A percentile compares a stretch with the other conserved stretches of the same genome.
Conservation (phyloP, 805 yeast species). For the Metschnikowia dekortorum region DNA sequence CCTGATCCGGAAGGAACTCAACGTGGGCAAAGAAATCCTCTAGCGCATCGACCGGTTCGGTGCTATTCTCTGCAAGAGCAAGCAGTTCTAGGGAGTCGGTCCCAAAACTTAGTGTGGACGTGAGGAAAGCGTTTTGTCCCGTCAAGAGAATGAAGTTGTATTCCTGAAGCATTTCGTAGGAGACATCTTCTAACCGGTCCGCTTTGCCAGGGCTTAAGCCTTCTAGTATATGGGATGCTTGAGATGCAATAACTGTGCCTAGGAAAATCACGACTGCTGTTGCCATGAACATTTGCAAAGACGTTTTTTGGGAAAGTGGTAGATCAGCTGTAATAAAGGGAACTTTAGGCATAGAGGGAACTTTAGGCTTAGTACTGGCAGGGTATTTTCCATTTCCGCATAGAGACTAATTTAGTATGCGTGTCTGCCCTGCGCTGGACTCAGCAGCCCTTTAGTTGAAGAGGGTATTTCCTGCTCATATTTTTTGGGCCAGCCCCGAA, state of each 20-base stretch:
- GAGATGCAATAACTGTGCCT: background rate
- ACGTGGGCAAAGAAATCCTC: background rate
- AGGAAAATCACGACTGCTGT: background rate
- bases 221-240: background rate
- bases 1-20: conserved; percentile 1
- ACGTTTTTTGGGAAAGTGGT: background rate
- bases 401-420: conserved; percentile 1
- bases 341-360: background rate
- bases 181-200: background rate
- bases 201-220: background rate
- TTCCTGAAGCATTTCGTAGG: conserved; percentile 4
- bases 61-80: background rate
- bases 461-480: too few species aligned
- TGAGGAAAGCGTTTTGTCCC: conserved; percentile 8
- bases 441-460: too few species aligned
- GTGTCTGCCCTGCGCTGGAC: background rate
- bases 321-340: too few species aligned
- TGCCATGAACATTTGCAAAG: background rate
- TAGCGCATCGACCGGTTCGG: background rate
- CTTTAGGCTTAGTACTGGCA: background rate
- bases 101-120: background rate
- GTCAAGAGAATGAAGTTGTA: conserved; percentile 7
- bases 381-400: background rate
- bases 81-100: background rate
- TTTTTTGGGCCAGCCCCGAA: too few species aligned